Evolutionary conservation across 2,329 filamentous ascomycete species (phyloP).

Genomic region (Fusarium xylarioides): DNA sequence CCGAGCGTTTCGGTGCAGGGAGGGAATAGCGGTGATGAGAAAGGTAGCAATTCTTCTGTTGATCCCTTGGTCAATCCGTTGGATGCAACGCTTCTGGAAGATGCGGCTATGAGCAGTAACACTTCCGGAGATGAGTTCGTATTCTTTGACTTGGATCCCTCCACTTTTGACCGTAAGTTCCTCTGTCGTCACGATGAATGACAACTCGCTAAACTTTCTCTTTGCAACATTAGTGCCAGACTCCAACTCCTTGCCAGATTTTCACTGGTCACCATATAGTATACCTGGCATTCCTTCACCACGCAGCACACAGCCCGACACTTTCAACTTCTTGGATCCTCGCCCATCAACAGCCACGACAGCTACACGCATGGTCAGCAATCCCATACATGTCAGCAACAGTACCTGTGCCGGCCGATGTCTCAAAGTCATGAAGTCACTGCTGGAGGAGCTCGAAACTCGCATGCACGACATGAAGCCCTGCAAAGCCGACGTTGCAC

Average conservation of each 20-base stretch:
- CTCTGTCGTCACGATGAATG: too few species aligned
- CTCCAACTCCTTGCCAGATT: not conserved
- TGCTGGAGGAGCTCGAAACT: not conserved
- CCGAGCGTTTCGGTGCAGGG: not conserved
- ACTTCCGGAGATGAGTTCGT: not conserved
- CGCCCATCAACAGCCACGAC: not conserved
- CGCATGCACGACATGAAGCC: not conserved
- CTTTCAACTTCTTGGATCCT: not conserved
- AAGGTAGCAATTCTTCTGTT: not conserved
- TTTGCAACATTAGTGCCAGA: not conserved
- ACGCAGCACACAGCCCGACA: not conserved
- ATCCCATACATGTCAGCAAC: not conserved
- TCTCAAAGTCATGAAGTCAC: not conserved
- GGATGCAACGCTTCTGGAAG: not conserved
- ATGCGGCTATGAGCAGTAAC: not conserved
- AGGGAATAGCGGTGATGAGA: accelerated
- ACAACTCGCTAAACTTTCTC: not conserved
- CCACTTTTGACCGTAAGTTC: not conserved
- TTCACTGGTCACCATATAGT: not conserved
- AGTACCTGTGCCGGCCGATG: not conserved
- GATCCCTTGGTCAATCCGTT: not conserved
- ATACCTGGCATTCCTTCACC: not conserved
- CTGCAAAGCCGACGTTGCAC: not conserved
- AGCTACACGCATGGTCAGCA: not conserved
- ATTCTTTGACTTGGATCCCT: not conserved